phyloP scores from a whole-genome alignment of 371 early-diverging fungal species.

The Apophysomyces elegans region DNA sequence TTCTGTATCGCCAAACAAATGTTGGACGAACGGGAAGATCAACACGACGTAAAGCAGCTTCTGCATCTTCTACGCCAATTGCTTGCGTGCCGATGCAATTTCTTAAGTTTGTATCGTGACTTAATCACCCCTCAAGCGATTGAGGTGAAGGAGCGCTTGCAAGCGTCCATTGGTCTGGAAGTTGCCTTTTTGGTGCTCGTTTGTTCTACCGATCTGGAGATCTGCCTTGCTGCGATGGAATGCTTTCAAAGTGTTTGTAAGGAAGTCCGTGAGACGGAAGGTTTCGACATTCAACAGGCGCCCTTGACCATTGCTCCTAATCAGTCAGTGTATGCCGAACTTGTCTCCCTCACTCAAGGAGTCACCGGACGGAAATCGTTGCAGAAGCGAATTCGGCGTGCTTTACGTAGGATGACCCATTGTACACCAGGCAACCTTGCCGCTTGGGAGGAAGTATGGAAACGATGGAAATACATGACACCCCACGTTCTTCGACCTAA shows the following conservation, averaged over 20 bases:
- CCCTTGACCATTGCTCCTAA: slow-evolving; percentile 75
- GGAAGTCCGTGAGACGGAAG: slow-evolving; percentile 66
- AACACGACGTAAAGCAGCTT: slow-evolving; percentile 58
- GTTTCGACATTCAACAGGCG: slow-evolving; percentile 53
- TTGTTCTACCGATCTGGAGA: slow-evolving; percentile 78
- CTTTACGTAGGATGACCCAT: slow-evolving; percentile 69
- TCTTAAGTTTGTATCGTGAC: slow-evolving; percentile 28
- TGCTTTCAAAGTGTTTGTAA: slow-evolving; percentile 69
- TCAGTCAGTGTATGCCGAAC: slow-evolving; percentile 71
- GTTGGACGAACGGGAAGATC: slow-evolving; percentile 47
- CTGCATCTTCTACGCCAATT: slow-evolving; percentile 65
- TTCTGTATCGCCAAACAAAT: slow-evolving; percentile 47
- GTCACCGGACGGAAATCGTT: slow-evolving; percentile 77
- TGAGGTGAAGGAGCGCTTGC: slow-evolving; percentile 64
- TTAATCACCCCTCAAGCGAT: slow-evolving; percentile 52
- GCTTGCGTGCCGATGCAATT: slow-evolving; percentile 62
- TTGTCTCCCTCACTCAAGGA: slow-evolving; percentile 61
- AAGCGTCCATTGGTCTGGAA: slow-evolving; percentile 77
- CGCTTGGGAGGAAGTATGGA: slow-evolving; percentile 88
- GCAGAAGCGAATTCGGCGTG: slow-evolving; percentile 78
- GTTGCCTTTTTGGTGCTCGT: slow-evolving; percentile 77
- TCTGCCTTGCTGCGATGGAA: slow-evolving; percentile 64
- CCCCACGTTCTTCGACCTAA: slow-evolving; percentile 50
- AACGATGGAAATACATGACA: slow-evolving; percentile 75
- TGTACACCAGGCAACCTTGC: slow-evolving; percentile 80